Percentiles rank a stretch among this genome's conserved stretches.
phyloP scores from a whole-genome alignment of 345 rosid species.

The Boechera divaricarpa region DNA sequence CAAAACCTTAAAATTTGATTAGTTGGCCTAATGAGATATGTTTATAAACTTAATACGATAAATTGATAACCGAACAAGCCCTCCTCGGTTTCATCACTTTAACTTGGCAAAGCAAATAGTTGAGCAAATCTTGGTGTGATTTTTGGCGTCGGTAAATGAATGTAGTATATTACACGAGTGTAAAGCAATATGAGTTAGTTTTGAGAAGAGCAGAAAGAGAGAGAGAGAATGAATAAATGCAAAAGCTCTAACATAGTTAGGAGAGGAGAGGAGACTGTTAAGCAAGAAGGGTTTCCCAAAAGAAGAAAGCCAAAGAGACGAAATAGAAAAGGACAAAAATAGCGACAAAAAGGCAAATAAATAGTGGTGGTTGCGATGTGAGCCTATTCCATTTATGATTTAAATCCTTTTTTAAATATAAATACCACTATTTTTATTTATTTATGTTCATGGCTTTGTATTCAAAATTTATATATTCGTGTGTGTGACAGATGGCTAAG shows the following conservation, averaged over 20 bases:
- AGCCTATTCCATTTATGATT: conserved; percentile 40
- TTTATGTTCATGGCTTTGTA: conserved; percentile 11
- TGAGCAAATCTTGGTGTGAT: conserved; percentile 21
- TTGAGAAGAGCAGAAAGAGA: conserved; percentile 17
- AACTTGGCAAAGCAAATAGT: conserved; percentile 11
- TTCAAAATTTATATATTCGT: conserved; percentile 14
- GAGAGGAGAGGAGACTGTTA: conserved; percentile 32
- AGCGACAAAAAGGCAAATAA: conserved; percentile 42
- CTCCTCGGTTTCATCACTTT: conserved; percentile 27
- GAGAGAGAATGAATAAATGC: conserved; percentile 36
- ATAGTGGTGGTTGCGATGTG: conserved; percentile 40
- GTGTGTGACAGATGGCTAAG: conserved; percentile 42
- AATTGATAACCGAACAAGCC: conserved; percentile 6
- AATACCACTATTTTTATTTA: neutral
- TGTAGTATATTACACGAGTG: neutral
- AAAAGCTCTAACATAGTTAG: conserved; percentile 37
- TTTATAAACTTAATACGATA: neutral
- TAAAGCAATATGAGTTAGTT: conserved; percentile 25
- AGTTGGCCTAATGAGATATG: conserved; percentile 3
- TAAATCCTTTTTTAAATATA: neutral
- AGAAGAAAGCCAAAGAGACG: conserved; percentile 42
- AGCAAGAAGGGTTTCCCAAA: conserved; percentile 43
- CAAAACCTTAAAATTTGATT: conserved; percentile 4
- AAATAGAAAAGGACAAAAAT: conserved; percentile 40
- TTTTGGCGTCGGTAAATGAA: neutral